Base-by-base conservation (phyloP, 306 rosid species). In the Dalbergia cochinchinensis region DNA sequence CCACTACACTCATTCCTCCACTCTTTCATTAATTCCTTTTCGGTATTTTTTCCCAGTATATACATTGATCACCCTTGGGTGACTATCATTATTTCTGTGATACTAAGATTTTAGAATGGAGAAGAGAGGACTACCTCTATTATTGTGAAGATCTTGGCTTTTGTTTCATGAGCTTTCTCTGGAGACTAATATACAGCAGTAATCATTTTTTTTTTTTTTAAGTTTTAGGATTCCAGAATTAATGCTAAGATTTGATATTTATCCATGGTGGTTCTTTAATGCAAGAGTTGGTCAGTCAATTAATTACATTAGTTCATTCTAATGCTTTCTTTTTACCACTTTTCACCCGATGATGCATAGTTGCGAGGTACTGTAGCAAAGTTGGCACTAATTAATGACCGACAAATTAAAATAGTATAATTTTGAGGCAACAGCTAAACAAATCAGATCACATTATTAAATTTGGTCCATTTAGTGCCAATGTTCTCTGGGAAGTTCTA, bases 341-440 rank as follows among this genome's bases (percentile, higher is more conserved):
- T 44, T 41, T 31, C 18, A 68, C 41, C 59, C 42, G 19, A 50
- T 54, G 65, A 60, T 66, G 51, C 80, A n/a, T 50, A 65, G 76
- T 70, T 20, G 22, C 31, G 70, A 48, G 19, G 35, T 11, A 54
- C 31, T 10, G 26, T 54, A 54, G 75, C 26, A 26, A 65, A 67
- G 63, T 67, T 78, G 72, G 62, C 77, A 78, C 47, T 22, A 69
- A 26, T 31, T 65, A 69, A 16, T 62, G 45, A 69, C 26, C 68
- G 64, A 73, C 15, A 77, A 74, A 71, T 64, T 35, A 55, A 76
- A 48, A 76, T 35, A 47, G 31, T 31, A 54, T 65, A 41, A 44
- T 45, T 77, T 70, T 74, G 77, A 45, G 82, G 74, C 62, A 55
- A 62, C 55, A 45, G 55, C 69, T 70, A 67, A 77, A 71, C 41